Percentiles rank a stretch among this genome's conserved stretches.
Conservation (phyloP, 805 yeast species). For the Spathaspora arborariae region DNA sequence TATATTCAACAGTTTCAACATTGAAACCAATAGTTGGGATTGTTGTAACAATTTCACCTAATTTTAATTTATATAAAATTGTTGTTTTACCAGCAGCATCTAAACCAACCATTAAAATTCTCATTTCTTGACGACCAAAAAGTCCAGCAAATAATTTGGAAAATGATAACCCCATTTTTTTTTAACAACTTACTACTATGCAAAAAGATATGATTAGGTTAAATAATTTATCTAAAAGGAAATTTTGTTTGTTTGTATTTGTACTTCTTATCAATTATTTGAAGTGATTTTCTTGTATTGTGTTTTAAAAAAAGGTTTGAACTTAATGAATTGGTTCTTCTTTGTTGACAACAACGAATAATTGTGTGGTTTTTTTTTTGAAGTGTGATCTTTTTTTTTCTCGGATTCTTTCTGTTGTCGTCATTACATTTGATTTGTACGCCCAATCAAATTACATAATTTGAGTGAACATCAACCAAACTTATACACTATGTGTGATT, state of each 20-base stretch:
- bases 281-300: not conserved
- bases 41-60: conserved; percentile 41
- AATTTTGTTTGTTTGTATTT: not conserved
- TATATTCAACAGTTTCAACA: conserved; percentile 42
- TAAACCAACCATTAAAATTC: conserved; percentile 42
- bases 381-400: not conserved
- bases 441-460: too few relatives aligned
- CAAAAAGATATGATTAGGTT: not conserved
- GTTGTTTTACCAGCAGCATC: conserved; percentile 44
- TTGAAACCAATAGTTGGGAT: conserved; percentile 42
- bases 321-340: not conserved
- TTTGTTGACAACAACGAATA: not conserved
- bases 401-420: not conserved
- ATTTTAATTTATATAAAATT: conserved; percentile 39
- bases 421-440: too few relatives aligned
- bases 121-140: conserved; percentile 41
- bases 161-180: conserved; percentile 34
- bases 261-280: not conserved
- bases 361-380: not conserved
- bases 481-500: too few relatives aligned
- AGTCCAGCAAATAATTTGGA: conserved; percentile 39
- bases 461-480: too few relatives aligned
- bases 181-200: not conserved
- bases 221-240: not conserved
- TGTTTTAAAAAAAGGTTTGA: not conserved